Conservation (phyloP, 768 basidiomycete genomes). For the Pisolithus albus region DNA sequence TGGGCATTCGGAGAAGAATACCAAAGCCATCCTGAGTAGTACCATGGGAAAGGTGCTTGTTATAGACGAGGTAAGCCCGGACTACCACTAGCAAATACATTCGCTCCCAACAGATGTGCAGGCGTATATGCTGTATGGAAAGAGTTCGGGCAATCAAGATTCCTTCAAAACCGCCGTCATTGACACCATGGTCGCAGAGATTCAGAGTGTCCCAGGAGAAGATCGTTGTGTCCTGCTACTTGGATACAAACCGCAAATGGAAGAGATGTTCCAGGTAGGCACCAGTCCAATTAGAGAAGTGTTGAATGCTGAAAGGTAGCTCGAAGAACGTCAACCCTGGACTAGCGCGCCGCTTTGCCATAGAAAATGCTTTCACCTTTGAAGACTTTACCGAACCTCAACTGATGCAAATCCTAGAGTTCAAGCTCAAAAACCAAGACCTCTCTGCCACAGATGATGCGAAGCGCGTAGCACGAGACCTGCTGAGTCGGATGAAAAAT, state of each 20-base stretch:
- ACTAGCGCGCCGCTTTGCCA: conserved; percentile 56
- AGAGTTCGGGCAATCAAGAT: conserved; percentile 31
- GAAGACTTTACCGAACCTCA: conserved; percentile 55
- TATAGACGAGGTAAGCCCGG: conserved; percentile 52
- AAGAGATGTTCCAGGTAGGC: conserved; percentile 67
- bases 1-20: conserved; percentile 58
- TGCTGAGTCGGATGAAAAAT: conserved; percentile 28
- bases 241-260: conserved; percentile 61
- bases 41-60: conserved; percentile 61
- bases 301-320: neutral
- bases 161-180: conserved; percentile 61
- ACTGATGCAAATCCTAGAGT: conserved; percentile 43
- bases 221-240: conserved; percentile 61
- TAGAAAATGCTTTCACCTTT: conserved; percentile 65
- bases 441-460: conserved; percentile 50
- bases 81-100: neutral
- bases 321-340: conserved; percentile 65
- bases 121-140: conserved; percentile 65
- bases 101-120: conserved; percentile 16
- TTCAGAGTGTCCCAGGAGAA: conserved; percentile 62
- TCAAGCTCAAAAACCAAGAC: conserved; percentile 53
- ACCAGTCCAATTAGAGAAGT: neutral
- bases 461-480: conserved; percentile 48
- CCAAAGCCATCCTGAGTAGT: conserved; percentile 53
- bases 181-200: conserved; percentile 69